A percentile compares a stretch with the other conserved stretches of the same genome.
phyloP scores from a whole-genome alignment of 495 filamentous ascomycete genomes.

The Aspergillus sclerotiicarbonarius region DNA sequence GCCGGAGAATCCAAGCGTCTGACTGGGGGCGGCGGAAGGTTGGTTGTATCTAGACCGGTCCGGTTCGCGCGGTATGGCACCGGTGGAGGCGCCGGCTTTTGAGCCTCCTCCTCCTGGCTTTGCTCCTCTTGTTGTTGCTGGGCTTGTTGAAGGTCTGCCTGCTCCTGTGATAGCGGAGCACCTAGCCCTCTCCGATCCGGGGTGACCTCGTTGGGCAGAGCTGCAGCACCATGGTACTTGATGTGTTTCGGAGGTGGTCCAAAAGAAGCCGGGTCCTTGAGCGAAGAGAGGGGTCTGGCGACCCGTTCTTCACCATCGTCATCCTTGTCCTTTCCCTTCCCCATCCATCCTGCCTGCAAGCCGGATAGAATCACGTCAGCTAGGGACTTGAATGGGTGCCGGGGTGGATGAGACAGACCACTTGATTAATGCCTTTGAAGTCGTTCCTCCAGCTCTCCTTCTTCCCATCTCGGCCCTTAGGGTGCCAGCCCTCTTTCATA shows the following conservation, averaged over 20 bases:
- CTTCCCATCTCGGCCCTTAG: slow-evolving; percentile 52
- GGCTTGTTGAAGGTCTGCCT: slow-evolving; percentile 31
- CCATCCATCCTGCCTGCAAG: slow-evolving; percentile 51
- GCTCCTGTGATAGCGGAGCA: slow-evolving; percentile 42
- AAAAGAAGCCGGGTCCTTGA: slow-evolving; percentile 83
- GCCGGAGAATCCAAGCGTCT: slow-evolving; percentile 50
- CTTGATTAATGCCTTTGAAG: slow-evolving; percentile 59
- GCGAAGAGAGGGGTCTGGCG: slow-evolving; percentile 67
- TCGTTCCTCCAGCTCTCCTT: slow-evolving; percentile 59
- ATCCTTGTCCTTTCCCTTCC: slow-evolving; percentile 49
- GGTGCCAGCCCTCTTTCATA: slow-evolving; percentile 59
- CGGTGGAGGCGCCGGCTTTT: slow-evolving; percentile 53
- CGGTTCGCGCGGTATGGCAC: slow-evolving; percentile 67
- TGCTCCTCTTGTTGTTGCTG: slow-evolving; percentile 38
- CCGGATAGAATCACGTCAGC: slow-evolving; percentile 3
- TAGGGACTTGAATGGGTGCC: background rate
- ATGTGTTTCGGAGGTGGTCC: slow-evolving; percentile 78
- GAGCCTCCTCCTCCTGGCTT: slow-evolving; percentile 38
- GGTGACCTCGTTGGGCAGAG: slow-evolving; percentile 46
- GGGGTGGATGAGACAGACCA: slow-evolving; percentile 35
- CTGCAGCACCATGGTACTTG: slow-evolving; percentile 52
- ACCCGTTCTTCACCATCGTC: slow-evolving; percentile 45
- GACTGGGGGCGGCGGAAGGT: slow-evolving; percentile 70
- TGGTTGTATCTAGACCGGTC: slow-evolving; percentile 64
- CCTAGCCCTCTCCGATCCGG: slow-evolving; percentile 50